phyloP scores from a whole-genome alignment of 768 basidiomycete genomes.

The Panaeolus cyanescens region DNA sequence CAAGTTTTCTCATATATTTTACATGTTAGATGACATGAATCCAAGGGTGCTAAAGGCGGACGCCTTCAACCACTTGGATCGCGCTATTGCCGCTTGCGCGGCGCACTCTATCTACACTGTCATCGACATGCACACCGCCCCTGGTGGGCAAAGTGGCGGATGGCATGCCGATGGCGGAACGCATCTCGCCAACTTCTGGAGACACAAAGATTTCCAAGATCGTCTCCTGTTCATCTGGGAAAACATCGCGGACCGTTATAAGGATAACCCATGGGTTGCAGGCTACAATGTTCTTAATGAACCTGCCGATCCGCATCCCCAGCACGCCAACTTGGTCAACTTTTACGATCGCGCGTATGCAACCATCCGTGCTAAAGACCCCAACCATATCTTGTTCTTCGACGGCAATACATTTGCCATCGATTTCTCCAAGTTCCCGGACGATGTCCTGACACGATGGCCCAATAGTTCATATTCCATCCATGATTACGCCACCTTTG shows the following conservation, averaged over 20 bases:
- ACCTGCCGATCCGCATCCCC: conserved; percentile 59
- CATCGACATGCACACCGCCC: conserved; percentile 79
- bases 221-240: conserved; percentile 77
- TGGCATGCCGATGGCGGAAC: conserved; percentile 82
- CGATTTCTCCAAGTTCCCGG: conserved; percentile 70
- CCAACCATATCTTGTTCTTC: conserved; percentile 72
- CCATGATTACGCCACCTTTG: conserved; percentile 75
- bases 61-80: conserved; percentile 85
- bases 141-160: conserved; percentile 73
- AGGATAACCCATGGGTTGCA: conserved; percentile 75
- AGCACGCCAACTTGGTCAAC: conserved; percentile 57
- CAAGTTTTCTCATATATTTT: not conserved
- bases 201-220: conserved; percentile 84
- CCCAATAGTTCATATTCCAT: conserved; percentile 75
- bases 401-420: conserved; percentile 85
- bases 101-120: conserved; percentile 76
- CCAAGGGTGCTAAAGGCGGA: conserved; percentile 74
- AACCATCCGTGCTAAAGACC: conserved; percentile 72
- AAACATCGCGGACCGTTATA: conserved; percentile 72
- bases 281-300: conserved; percentile 89
- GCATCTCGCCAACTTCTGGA: conserved; percentile 74
- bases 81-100: conserved; percentile 73
- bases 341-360: conserved; percentile 71
- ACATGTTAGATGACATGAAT: conserved; percentile 65
- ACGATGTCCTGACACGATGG: conserved; percentile 60